Base-by-base conservation (phyloP, 192 early-diverging fungal species). In the Lunasporangiospora selenospora region DNA sequence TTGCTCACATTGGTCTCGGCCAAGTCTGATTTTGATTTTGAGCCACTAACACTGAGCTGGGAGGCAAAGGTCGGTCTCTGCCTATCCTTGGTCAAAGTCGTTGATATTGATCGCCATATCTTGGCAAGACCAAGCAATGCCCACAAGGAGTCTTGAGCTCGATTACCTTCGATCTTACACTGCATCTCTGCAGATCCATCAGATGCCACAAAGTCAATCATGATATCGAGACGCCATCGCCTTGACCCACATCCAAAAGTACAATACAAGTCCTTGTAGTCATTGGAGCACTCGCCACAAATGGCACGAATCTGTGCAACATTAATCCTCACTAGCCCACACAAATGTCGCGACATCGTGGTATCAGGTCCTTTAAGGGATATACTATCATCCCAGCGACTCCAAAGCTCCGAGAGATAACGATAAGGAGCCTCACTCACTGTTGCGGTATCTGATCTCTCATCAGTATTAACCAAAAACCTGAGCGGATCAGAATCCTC, bases 91-190 rank as follows among this genome's bases (percentile, higher is more conserved):
- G 24, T 24, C 0, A 23, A 26, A 8, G 30, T 4, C 1, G 18
- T 37, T 30, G 30, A 3, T 6, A 3, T 29, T 40, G n/a, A 27
- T 36, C 36, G n/a, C n/a, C n/a, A n/a, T n/a, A n/a, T n/a, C n/a
- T 41, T 36, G 19, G 32, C 36, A 13, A 67, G 13, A 1, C 65
- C 65, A 23, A 67, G 16, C 0, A 67, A 43, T 18, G 65, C 53
- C 65, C 65, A 67, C 65, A 67, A 46, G 11, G 59, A 27, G 1
- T 34, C 65, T 13, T 67, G n/a, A n/a, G n/a, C 56, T 33, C 46
- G 65, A 34, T 67, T 57, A 6, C 23, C 33, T 2, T 26, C 32
- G 3, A 67, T 34, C 12, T 44, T 7, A 31, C 58, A n/a, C 5
- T 30, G 31, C 6, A 37, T 57, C 13, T 59, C 50, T 5, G 49